Base-by-base conservation (phyloP, 164 flowering plant species). In the Aristolochia contorta region DNA sequence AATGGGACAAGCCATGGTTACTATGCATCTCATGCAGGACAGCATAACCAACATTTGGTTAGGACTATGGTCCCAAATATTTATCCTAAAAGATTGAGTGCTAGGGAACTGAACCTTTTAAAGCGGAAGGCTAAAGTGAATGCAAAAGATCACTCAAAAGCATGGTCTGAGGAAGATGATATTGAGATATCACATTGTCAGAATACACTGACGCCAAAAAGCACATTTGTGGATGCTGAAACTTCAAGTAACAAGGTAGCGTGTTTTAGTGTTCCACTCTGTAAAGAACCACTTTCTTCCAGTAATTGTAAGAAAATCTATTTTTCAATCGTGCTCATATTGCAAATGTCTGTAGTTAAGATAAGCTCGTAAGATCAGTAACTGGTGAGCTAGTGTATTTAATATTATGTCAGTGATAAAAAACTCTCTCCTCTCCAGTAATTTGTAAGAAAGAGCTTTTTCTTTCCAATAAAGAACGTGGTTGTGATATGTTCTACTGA, bases 51-150 rank as follows among this genome's bases (percentile, higher is more conserved):
- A 60, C 85, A 81, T 47, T 66, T 79, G 51, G 92, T 87, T 71
- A 76, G 89, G 53, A 80, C 78, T 47, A 82, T 89, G 80, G 84
- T 84, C 58, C 96, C 97, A 15, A 67, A 66, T 68, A 77, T 76
- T 32, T 58, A 65, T 46, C 80, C 91, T 24, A 83, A 77, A 73
- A 80, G 96, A 64, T 90, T 94, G 45, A 94, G 99, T 79, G 96
- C 96, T 13, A 84, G 99, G 70, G 91, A 94, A 58, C 64, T 83
- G 70, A 94, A 94, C 76, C 76, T 88, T 6, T 74, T 94, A 41
- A 94, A 94, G 74, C 75, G 99, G 48, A 86, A 94, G 75, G 99
- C 99, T 18, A 94, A 91, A 78, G 75, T 78, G 62, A 86, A 75
- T 69, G 82, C 83, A 6, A 90, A 88, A 75, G 96, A 86, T 69